Conservation (phyloP, 202 grass and related monocot genomes). For the Carex arenaria region DNA sequence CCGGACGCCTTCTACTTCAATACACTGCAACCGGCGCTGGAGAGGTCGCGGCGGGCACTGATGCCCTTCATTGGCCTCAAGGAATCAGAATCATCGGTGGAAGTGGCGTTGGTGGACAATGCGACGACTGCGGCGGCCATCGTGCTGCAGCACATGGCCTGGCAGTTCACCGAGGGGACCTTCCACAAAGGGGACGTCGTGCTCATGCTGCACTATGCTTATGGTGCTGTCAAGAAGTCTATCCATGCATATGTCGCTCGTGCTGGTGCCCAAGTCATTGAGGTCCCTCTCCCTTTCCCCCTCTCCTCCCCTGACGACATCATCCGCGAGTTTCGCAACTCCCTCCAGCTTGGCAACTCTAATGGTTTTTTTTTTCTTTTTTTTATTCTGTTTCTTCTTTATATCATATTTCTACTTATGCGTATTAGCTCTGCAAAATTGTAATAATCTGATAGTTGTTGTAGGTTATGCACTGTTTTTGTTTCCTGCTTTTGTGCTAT, state of each 20-base stretch:
- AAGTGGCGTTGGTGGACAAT: conserved; percentile 94
- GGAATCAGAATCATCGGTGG: conserved; percentile 21
- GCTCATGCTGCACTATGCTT: conserved; percentile 95
- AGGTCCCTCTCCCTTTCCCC: conserved; percentile 93
- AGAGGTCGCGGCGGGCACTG: conserved; percentile 48
- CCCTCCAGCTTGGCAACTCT: conserved; percentile 57
- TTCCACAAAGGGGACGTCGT: conserved; percentile 65
- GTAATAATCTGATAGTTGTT: no score
- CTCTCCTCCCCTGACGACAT: conserved; percentile 57
- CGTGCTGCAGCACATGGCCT: conserved; percentile 76
- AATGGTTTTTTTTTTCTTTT: conserved; percentile 17
- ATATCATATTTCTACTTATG: not conserved
- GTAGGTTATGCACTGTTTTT: no score
- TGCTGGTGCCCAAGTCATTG: conserved; percentile 72
- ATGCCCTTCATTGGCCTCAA: conserved; percentile 47
- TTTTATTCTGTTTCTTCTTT: not conserved
- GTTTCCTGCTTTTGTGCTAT: no score
- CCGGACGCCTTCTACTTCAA: conserved; percentile 86
- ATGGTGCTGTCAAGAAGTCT: conserved; percentile 88
- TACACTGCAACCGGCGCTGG: conserved; percentile 43
- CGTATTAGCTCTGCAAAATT: no score
- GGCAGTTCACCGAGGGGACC: conserved; percentile 68
- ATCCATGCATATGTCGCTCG: conserved; percentile 85
- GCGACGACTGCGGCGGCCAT: conserved; percentile 87
- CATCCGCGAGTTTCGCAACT: conserved; percentile 55